A percentile compares a stretch with the other conserved stretches of the same genome.
Conservation (phyloP, 2,329 filamentous ascomycete species). For the Elsinoe batatas region DNA sequence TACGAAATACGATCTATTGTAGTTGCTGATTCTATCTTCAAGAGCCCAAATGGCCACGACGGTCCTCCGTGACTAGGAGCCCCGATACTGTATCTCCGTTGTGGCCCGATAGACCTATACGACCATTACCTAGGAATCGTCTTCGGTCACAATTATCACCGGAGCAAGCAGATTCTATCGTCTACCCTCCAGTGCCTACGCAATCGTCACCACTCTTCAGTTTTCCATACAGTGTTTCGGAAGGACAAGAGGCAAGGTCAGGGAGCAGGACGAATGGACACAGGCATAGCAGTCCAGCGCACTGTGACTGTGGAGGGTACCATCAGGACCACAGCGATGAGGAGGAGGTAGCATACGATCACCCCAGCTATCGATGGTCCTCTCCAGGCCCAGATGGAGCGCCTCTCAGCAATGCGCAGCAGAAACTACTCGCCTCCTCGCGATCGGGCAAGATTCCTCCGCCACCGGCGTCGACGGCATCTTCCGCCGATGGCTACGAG, state of each 20-base stretch:
- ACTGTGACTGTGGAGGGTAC: slow-evolving; percentile 37
- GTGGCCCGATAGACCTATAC: slow-evolving; percentile 84
- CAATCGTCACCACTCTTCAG: slow-evolving; percentile 66
- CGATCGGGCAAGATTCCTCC: slow-evolving; percentile 25
- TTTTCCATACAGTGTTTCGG: slow-evolving; percentile 43
- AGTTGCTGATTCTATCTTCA: neutral
- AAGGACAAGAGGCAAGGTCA: slow-evolving; percentile 19
- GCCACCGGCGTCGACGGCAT: slow-evolving; percentile 48
- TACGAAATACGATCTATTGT: neutral
- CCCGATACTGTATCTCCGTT: slow-evolving; percentile 66
- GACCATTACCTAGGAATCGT: slow-evolving; percentile 79
- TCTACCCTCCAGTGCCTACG: slow-evolving; percentile 68
- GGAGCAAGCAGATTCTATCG: slow-evolving; percentile 71
- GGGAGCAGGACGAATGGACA: slow-evolving; percentile 13
- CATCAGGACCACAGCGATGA: slow-evolving; percentile 52
- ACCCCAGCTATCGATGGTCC: slow-evolving; percentile 30
- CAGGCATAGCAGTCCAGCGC: slow-evolving; percentile 17
- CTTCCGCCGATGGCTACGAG: slow-evolving; percentile 80
- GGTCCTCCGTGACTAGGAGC: slow-evolving; percentile 16
- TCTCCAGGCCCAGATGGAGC: slow-evolving; percentile 29
- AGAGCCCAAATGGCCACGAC: slow-evolving; percentile 15
- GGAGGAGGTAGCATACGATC: slow-evolving; percentile 36
- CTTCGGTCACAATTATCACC: slow-evolving; percentile 80
- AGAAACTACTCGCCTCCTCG: slow-evolving; percentile 28
- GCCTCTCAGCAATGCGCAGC: slow-evolving; percentile 25